Conservation (phyloP, 2,329 filamentous ascomycete genomes). For the Cercospora sesami region DNA sequence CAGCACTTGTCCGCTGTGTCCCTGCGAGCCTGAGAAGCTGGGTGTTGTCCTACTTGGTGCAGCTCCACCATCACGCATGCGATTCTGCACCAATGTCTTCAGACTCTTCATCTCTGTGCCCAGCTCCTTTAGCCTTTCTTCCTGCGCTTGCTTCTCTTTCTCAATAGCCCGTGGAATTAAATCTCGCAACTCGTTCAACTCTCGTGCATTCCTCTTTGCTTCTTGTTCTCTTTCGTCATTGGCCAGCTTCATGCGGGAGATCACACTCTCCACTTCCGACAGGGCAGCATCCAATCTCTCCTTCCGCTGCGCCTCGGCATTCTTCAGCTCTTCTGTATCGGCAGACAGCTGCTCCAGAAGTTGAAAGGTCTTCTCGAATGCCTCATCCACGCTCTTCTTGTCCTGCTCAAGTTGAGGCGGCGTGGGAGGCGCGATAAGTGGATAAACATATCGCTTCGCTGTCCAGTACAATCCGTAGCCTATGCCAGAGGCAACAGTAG, state of each 20-base stretch:
- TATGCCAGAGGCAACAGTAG: slow-evolving; percentile 86
- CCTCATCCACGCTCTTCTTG: slow-evolving; percentile 87
- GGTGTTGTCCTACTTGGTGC: slow-evolving; percentile 26
- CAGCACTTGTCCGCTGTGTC: slow-evolving; percentile 29
- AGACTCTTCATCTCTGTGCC: slow-evolving; percentile 85
- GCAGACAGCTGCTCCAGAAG: slow-evolving; percentile 88
- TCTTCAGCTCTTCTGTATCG: slow-evolving; percentile 86
- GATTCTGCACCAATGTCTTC: slow-evolving; percentile 77
- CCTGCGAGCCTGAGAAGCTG: slow-evolving; percentile 24
- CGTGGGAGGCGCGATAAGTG: slow-evolving; percentile 88
- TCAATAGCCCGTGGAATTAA: slow-evolving; percentile 86
- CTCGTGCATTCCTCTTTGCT: slow-evolving; percentile 78
- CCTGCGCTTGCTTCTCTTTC: slow-evolving; percentile 80
- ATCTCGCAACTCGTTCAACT: slow-evolving; percentile 78
- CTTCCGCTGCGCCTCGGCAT: slow-evolving; percentile 79
- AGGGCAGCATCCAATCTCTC: slow-evolving; percentile 79
- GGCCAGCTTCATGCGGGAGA: slow-evolving; percentile 77
- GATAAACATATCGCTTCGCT: slow-evolving; percentile 89
- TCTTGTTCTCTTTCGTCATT: slow-evolving; percentile 84
- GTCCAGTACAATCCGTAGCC: slow-evolving; percentile 86
- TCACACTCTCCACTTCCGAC: slow-evolving; percentile 78
- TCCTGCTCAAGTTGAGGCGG: slow-evolving; percentile 92
- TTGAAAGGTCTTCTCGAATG: slow-evolving; percentile 88
- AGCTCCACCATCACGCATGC: slow-evolving; percentile 45
- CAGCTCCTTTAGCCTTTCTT: slow-evolving; percentile 79